Percentiles rank a stretch among this genome's conserved stretches.
Evolutionary conservation across 306 rosid species (phyloP).

Genomic region (Corylus heterophylla): DNA sequence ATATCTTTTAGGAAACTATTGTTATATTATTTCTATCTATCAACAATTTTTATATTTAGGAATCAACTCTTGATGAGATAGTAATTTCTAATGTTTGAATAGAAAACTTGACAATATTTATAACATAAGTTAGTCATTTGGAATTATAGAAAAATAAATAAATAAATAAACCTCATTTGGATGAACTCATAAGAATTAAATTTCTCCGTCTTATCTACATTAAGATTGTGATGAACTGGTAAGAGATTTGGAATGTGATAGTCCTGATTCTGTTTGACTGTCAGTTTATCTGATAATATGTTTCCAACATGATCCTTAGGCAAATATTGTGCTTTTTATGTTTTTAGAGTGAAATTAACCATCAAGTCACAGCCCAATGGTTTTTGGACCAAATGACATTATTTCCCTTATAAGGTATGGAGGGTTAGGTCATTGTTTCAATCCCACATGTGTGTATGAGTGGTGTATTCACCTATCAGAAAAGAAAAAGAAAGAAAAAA

Average conservation of each 20-base stretch:
- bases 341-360: neutral
- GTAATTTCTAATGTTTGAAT: neutral
- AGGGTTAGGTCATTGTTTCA: neutral
- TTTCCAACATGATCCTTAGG: neutral
- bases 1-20: conserved; percentile 13
- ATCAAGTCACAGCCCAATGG: neutral
- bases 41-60: neutral
- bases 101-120: neutral
- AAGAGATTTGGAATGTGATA: neutral
- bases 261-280: neutral
- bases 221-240: neutral
- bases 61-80: neutral
- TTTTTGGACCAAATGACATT: neutral
- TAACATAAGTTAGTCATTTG: neutral
- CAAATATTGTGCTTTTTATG: neutral
- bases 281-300: neutral
- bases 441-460: neutral
- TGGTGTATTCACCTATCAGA: neutral
- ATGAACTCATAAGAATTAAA: neutral
- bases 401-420: neutral
- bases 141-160: neutral
- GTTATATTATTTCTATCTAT: neutral
- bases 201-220: neutral
- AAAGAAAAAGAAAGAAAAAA: neutral
- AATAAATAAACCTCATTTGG: neutral